These are phyloP conservation scores for Fusarium praegraminearum DNA, from an alignment of 2,329 filamentous ascomycete species.

Conservation along the genomic window DNA sequence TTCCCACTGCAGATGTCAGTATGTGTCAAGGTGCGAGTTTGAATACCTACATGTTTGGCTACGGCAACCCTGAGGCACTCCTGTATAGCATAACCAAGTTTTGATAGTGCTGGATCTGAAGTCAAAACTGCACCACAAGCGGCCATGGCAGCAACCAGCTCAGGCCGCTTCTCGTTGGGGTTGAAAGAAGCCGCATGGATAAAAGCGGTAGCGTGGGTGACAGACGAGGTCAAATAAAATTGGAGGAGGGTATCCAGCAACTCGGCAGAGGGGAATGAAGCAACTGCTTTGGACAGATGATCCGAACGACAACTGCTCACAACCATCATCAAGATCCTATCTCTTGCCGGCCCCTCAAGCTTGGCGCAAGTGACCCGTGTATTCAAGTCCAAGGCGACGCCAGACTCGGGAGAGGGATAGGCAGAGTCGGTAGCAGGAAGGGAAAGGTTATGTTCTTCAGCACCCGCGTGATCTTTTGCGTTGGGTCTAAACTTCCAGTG, in stretches of 20 bases:
- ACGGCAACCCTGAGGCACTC: constrained; percentile 50
- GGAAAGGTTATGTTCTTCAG: constrained; percentile 51
- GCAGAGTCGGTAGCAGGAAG: constrained; percentile 40
- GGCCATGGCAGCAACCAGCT: constrained; percentile 53
- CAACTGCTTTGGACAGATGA: constrained; percentile 46
- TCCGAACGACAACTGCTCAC: constrained; percentile 48
- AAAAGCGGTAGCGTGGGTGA: constrained; percentile 48
- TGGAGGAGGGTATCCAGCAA: constrained; percentile 55
- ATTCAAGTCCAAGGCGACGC: constrained; percentile 30
- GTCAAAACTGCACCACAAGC: constrained; percentile 55
- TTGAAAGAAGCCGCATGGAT: constrained; percentile 55
- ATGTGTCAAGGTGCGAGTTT: rapidly evolving
- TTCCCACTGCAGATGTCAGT: constrained; percentile 47
- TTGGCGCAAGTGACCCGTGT: constrained; percentile 38
- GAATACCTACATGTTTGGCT: constrained; percentile 24
- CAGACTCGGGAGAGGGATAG: constrained; percentile 44
- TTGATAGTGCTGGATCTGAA: constrained; percentile 52
- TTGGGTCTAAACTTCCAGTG: constrained; percentile 51
- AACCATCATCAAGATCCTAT: constrained; percentile 49
- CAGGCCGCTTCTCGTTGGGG: constrained; percentile 52
- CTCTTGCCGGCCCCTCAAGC: constrained; percentile 40
- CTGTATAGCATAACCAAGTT: constrained; percentile 56
- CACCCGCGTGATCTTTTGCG: constrained; percentile 47
- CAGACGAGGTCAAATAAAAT: constrained; percentile 50
- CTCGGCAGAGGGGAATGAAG: constrained; percentile 56